A percentile compares a stretch with the other conserved stretches of the same genome.
Evolutionary conservation across 495 filamentous ascomycete genomes (phyloP).

Genomic region (Penicillium maclennaniae): DNA sequence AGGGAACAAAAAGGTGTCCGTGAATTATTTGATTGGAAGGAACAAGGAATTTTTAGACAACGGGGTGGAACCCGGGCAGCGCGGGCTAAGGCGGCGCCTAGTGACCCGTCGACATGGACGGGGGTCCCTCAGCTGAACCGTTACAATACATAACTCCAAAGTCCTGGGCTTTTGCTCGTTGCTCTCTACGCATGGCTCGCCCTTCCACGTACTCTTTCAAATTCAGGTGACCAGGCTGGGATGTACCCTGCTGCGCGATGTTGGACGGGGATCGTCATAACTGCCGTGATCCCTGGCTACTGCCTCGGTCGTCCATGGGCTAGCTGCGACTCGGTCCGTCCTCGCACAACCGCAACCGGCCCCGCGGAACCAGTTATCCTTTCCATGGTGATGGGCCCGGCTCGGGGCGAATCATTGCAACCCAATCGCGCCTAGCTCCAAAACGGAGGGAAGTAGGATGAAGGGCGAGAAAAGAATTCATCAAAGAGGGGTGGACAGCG

Average conservation of each 20-base stretch:
- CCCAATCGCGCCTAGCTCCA: conserved; percentile 4
- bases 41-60: conserved; percentile 16
- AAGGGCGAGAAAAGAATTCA: background rate
- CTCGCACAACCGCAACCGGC: conserved; percentile 34
- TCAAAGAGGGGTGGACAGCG: background rate
- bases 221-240: conserved; percentile 1
- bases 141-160: background rate
- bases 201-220: too few relatives aligned
- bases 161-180: too few relatives aligned
- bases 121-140: conserved; percentile 35
- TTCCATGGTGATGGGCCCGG: conserved; percentile 31
- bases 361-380: conserved; percentile 30
- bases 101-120: conserved; percentile 42
- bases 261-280: conserved; percentile 11
- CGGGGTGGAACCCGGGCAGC: conserved; percentile 22
- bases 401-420: conserved; percentile 24
- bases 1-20: conserved; percentile 7
- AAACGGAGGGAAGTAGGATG: background rate
- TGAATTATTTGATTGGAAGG: conserved; percentile 26
- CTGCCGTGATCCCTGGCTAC: conserved; percentile 9
- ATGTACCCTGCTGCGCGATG: conserved; percentile 10
- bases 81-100: conserved; percentile 32
- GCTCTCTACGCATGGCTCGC: too few relatives aligned
- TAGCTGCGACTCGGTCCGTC: conserved; percentile 24
- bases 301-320: conserved; percentile 3